These are phyloP conservation scores for Penicillium sp. DNA, from an alignment of 2,329 filamentous ascomycete genomes.

Conservation along the genomic window DNA sequence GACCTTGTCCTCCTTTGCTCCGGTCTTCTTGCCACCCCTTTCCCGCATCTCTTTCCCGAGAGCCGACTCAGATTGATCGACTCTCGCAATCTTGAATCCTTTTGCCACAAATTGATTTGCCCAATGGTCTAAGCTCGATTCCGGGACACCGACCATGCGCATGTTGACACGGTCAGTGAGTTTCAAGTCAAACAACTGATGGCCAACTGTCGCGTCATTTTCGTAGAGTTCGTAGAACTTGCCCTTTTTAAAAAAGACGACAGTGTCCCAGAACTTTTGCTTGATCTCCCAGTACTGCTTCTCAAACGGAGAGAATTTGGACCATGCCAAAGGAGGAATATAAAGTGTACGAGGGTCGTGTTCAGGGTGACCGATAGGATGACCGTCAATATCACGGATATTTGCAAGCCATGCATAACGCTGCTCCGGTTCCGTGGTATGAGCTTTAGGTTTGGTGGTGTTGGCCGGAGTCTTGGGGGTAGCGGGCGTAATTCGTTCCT, in stretches of 20 bases:
- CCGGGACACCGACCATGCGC: conserved; percentile 98
- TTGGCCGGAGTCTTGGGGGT: conserved; percentile 41
- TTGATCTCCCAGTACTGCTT: conserved; percentile 99
- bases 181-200: conserved; percentile 96
- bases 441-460: conserved; percentile 67
- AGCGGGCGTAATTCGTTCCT: conserved; percentile 50
- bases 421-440: conserved; percentile 80
- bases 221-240: conserved; percentile 99
- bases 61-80: conserved; percentile 96
- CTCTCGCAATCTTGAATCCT: conserved; percentile 93
- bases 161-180: conserved; percentile 98
- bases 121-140: conserved; percentile 95
- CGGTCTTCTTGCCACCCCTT: conserved; percentile 62
- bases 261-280: conserved; percentile 94
- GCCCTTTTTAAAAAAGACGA: conserved; percentile 99
- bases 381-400: conserved; percentile 80
- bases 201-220: conserved; percentile 93
- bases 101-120: conserved; percentile 98
- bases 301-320: conserved; percentile 89
- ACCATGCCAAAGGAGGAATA: conserved; percentile 80
- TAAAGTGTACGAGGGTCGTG: conserved; percentile 92
- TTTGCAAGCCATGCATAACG: conserved; percentile 91
- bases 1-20: conserved; percentile 82
- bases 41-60: conserved; percentile 99
- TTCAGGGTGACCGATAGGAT: conserved; percentile 78